A percentile compares a stretch with the other conserved stretches of the same genome.
These are phyloP conservation scores for Ceratopteris richardii DNA, from an alignment of 75 land plant genomes.

Conservation along the genomic window DNA sequence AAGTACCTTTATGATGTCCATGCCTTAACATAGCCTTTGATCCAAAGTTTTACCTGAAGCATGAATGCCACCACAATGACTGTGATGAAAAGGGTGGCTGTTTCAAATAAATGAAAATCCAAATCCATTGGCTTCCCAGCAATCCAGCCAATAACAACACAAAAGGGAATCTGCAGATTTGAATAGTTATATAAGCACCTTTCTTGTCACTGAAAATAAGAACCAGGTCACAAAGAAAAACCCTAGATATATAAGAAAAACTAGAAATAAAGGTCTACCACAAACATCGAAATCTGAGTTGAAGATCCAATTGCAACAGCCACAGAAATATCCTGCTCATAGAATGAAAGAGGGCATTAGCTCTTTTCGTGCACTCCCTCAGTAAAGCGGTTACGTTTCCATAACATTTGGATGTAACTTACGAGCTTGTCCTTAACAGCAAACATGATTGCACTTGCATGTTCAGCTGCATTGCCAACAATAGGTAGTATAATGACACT, in stretches of 20 bases:
- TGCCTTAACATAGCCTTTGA: background rate
- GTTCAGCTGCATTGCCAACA: slow-evolving; percentile 75
- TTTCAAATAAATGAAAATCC: slow-evolving; percentile 61
- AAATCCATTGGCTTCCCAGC: slow-evolving; percentile 65
- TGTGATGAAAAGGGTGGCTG: slow-evolving; percentile 56
- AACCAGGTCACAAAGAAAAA: background rate
- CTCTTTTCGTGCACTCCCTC: too few species aligned
- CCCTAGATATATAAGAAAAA: background rate
- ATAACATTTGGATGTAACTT: slow-evolving; percentile 4
- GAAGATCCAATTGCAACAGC: slow-evolving; percentile 71
- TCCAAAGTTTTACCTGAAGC: slow-evolving; percentile 45
- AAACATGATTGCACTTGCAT: slow-evolving; percentile 61
- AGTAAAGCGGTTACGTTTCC: too few species aligned
- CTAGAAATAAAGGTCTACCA: slow-evolving; percentile 9
- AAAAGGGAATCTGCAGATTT: slow-evolving; percentile 54
- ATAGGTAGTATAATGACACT: slow-evolving; percentile 63
- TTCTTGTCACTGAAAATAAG: background rate
- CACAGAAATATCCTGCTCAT: slow-evolving; percentile 49
- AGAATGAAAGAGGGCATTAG: background rate
- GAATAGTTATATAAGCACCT: background rate
- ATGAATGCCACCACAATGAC: slow-evolving; percentile 62
- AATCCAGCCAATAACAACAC: slow-evolving; percentile 62
- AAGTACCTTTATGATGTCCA: background rate
- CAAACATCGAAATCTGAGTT: slow-evolving; percentile 74
- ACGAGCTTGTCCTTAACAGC: slow-evolving; percentile 65